Conservation (phyloP, 441 rosid species). For the Pelargonium myrrhifolium region DNA sequence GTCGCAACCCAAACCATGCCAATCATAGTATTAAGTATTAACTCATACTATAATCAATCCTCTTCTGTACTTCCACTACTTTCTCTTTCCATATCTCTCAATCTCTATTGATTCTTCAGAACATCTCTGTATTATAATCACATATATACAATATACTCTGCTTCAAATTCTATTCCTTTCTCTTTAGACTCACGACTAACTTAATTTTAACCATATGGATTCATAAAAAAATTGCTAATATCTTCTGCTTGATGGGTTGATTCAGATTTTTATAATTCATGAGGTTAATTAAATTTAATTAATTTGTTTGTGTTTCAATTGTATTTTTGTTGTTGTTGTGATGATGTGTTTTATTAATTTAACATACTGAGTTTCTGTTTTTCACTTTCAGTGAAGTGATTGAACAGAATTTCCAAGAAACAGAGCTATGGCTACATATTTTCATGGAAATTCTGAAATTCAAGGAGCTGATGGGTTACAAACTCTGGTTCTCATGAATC, state of each 20-base stretch:
- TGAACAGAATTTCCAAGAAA: background rate
- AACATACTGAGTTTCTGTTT: background rate
- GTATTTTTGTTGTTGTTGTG: background rate
- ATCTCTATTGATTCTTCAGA: conserved; percentile 18
- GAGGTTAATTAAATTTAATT: background rate
- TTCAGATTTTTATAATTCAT: background rate
- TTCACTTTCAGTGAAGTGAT: conserved; percentile 29
- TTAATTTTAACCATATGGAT: background rate
- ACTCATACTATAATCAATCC: conserved; percentile 31
- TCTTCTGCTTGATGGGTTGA: background rate
- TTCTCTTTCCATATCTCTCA: conserved; percentile 20
- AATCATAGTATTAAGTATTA: conserved; percentile 6
- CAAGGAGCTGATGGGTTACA: conserved; percentile 69
- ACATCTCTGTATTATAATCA: conserved; percentile 25
- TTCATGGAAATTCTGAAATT: conserved; percentile 68
- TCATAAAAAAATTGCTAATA: background rate
- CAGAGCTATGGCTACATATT: conserved; percentile 69
- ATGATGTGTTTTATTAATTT: background rate
- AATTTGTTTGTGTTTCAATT: background rate
- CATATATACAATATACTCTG: background rate
- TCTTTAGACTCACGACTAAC: too few relatives aligned
- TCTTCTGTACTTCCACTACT: background rate
- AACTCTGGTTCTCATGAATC: conserved; percentile 92
- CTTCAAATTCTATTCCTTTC: background rate
- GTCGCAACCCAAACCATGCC: background rate